Base-by-base conservation (phyloP, 2,329 filamentous ascomycete genomes). In the Colletotrichum siamense region DNA sequence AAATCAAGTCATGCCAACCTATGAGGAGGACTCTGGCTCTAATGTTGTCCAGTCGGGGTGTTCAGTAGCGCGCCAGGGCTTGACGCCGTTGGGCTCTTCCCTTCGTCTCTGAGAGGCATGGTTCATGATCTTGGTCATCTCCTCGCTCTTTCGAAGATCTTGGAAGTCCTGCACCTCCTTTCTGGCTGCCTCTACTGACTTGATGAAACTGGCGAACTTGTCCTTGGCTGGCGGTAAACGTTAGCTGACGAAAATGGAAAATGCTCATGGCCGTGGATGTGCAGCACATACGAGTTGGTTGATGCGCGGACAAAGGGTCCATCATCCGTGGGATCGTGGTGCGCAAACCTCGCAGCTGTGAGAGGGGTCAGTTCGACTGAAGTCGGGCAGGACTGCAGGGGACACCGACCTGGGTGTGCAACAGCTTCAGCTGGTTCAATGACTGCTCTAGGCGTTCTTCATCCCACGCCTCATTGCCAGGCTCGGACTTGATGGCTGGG, bases 41-140 rank as follows among this genome's bases (percentile, higher is more conserved):
- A 34, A 16, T 13, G 49, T 80, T 61, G 79, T 52, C 91, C 92
- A 94, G 77, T 91, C 87, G 4, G 92, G 91, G 72, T 93, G 87
- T 44, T 93, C 90, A 71, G 86, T 88, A 24, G 91, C 87, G 64
- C 86, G 87, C 92, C 92, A 93, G 3, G 89, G 88, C 79, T 88
- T 90, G 78, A 93, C 92, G 6, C 88, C 90, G 67, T 87, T 86
- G 0, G 90, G 89, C 59, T 92, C 89, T 52, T 89, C 87, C 69
- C 88, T 84, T 22, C 88, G 88, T 79, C 91, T 92, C 79, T 89
- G 87, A 55, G 83, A 86, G 3, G 88, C 90, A 73, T 89, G 87
- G 13, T 89, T 86, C 70, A 93, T 84, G 13, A 91, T 85, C 69
- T 87, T 87, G 61, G 85, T 86, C 76, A 84, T 89, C 61, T 87